A percentile compares a stretch with the other conserved stretches of the same genome.
Conservation (phyloP, 1,284 basidiomycete genomes). For the Pyrrhoderma lamaoense region DNA sequence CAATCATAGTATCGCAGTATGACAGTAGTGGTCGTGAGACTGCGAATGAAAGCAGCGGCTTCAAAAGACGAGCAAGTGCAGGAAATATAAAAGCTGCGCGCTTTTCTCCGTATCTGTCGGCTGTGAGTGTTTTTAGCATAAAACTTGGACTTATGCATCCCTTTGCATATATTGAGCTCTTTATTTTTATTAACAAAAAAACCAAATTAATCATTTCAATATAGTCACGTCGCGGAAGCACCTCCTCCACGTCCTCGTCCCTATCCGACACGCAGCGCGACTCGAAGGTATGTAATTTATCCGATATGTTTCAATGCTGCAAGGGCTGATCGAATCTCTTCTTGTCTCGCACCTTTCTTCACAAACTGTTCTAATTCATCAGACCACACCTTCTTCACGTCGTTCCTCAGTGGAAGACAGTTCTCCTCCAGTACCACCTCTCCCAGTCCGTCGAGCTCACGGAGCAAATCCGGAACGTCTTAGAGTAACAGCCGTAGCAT, state of each 20-base stretch:
- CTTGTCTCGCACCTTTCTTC: too few relatives aligned
- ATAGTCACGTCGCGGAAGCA: conserved; percentile 30
- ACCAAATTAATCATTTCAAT: conserved; percentile 18
- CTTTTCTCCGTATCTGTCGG: conserved; percentile 17
- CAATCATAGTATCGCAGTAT: conserved; percentile 17
- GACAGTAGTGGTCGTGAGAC: not conserved
- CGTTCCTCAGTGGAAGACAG: conserved; percentile 12
- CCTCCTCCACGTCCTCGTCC: too few relatives aligned
- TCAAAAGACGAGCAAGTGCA: conserved; percentile 16
- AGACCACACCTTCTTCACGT: conserved; percentile 9
- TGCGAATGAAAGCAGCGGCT: conserved; percentile 7
- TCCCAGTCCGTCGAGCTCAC: conserved; percentile 6
- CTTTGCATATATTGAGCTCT: too few relatives aligned
- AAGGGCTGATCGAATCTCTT: too few relatives aligned
- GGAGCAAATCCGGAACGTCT: conserved; percentile 7
- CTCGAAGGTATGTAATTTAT: too few relatives aligned
- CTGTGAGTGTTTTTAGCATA: conserved; percentile 12
- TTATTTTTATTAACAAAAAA: not conserved
- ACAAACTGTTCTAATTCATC: not conserved
- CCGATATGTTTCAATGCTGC: too few relatives aligned
- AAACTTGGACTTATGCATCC: too few relatives aligned
- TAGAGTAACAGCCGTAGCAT: conserved; percentile 27
- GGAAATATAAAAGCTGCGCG: conserved; percentile 17
- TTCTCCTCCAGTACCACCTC: conserved; percentile 5
- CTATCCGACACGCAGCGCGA: too few relatives aligned